Evolutionary conservation across 208 protist species (phyloP), one percentile per base, ranked within the genome.

Genomic region (Trypanosoma mega): DNA sequence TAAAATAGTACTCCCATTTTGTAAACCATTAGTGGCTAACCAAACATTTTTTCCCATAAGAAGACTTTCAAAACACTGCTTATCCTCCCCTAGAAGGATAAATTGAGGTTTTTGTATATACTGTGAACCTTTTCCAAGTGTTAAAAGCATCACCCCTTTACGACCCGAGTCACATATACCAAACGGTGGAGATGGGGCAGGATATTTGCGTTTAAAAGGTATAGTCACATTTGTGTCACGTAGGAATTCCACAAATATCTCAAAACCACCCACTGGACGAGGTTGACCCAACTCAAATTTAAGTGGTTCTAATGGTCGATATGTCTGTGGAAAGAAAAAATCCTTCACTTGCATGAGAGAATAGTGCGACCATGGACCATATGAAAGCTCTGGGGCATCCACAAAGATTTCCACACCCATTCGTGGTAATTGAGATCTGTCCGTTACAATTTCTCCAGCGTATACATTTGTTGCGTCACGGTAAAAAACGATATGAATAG

Each of bases 331-430:
- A 1, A 90, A 50, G 41, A 96, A 93, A 63, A 80, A 89, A 24
- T 83, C 66, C 71, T 76, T 88, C 34, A 96, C 63, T 68, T 92
- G 60, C 49, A 72, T 81, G 34, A 85, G 78, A 45, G 80, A 92
- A 73, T 88, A 92, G 67, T 92, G 76, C 11, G 88, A 73, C 87
- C 90, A 96, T 26, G 90, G 80, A 14, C 90, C 87, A 53, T 89
- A 90, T 30, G 73, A 74, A 4, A 96, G 33, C 41, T 76, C 58
- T 2, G 81, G 82, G 2, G 78, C 60, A 45, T 92, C 85, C 39
- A 96, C 56, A 27, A 92, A 37, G n/a, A 96, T 56, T 72, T 96
- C 90, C 3, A 90, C 46, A 20, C 90, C 85, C 11, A 67, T 81
- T 7, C 49, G 80, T 16, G 89, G 90, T 48, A 96, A 60, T 2